Percentiles rank a stretch among this genome's conserved stretches.
Conservation (phyloP, 2,329 filamentous ascomycete species). For the Cercospora citrullina region DNA sequence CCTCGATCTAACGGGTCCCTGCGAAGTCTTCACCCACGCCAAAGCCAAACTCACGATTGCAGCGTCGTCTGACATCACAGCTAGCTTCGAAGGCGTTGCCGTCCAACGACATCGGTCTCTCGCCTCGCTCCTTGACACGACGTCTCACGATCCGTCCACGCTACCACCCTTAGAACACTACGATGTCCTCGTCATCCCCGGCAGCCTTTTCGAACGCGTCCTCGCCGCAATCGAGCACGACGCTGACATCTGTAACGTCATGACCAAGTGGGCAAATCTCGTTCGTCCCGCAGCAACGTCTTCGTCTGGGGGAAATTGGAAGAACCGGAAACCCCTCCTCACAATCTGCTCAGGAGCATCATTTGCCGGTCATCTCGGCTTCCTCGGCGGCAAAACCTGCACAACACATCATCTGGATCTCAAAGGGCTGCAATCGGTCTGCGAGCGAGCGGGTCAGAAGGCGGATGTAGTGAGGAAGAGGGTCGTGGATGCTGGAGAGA, state of each 20-base stretch:
- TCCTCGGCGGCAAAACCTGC: neutral
- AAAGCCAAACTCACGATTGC: neutral
- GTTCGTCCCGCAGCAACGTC: too few species aligned
- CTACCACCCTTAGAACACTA: neutral
- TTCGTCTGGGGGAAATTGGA: too few species aligned
- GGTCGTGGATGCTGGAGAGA: neutral
- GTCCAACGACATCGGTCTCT: neutral
- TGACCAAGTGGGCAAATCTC: neutral
- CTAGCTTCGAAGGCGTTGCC: neutral
- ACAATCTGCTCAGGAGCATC: neutral
- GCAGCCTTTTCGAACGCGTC: neutral
- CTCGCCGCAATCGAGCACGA: neutral
- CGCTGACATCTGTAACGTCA: neutral
- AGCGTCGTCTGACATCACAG: neutral
- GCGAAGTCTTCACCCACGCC: neutral
- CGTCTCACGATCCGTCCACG: too few species aligned
- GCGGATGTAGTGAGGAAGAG: neutral
- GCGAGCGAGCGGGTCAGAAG: neutral
- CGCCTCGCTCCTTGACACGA: neutral
- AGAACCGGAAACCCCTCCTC: neutral
- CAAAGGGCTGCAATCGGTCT: neutral
- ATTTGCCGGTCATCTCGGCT: neutral
- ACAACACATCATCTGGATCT: neutral
- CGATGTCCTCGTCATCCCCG: neutral
- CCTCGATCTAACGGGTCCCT: neutral